Percentiles rank a stretch among this genome's conserved stretches.
Evolutionary conservation across 441 rosid species (phyloP).

Genomic region (Raphanus hybrid): DNA sequence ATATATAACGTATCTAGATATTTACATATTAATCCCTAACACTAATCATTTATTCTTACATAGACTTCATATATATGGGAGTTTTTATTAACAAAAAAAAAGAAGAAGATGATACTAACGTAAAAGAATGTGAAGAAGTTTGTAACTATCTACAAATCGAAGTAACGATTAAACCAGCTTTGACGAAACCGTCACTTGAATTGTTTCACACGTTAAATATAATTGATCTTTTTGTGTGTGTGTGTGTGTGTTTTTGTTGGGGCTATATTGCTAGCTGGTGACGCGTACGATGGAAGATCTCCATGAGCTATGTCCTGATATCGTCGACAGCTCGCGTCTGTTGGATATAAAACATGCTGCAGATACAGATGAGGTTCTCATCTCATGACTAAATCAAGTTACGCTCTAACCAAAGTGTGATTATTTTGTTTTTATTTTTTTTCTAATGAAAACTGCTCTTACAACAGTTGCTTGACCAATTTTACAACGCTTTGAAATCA

Average conservation of each 20-base stretch:
- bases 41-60: neutral
- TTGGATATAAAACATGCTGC: slow-evolving; percentile 52
- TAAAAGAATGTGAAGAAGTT: slow-evolving; percentile 15
- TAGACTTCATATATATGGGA: neutral
- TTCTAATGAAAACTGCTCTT: neutral
- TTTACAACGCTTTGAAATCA: slow-evolving; percentile 59
- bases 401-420: slow-evolving; percentile 1
- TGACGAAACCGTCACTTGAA: slow-evolving; percentile 12
- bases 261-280: slow-evolving; percentile 48
- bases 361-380: slow-evolving; percentile 53
- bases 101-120: neutral
- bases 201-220: slow-evolving; percentile 1
- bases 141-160: slow-evolving; percentile 13
- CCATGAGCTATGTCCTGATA: slow-evolving; percentile 65
- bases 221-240: neutral
- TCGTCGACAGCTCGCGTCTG: slow-evolving; percentile 47
- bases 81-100: neutral
- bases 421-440: neutral
- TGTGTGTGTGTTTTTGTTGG: neutral
- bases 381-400: slow-evolving; percentile 6
- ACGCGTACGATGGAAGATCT: slow-evolving; percentile 73
- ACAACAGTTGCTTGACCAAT: slow-evolving; percentile 59
- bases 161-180: neutral
- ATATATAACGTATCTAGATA: neutral
- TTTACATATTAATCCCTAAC: neutral